Conservation (phyloP, 2,329 filamentous ascomycete species). For the Botrytis medusae region DNA sequence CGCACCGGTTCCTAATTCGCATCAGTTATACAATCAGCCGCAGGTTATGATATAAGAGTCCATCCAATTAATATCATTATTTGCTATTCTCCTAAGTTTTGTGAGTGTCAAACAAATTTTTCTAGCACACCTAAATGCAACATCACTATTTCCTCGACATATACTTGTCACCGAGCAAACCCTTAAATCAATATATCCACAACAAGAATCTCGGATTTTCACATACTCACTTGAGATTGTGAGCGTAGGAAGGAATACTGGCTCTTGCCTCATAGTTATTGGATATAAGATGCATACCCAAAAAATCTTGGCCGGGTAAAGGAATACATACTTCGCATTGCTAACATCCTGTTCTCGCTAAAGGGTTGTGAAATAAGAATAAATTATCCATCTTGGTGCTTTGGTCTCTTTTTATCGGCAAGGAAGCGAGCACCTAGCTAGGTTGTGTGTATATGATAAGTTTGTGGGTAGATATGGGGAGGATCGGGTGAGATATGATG, state of each 20-base stretch:
- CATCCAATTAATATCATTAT: background rate
- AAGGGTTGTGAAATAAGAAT: background rate
- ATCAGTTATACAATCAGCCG: background rate
- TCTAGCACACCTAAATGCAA: background rate
- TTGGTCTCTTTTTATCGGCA: background rate
- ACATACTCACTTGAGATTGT: background rate
- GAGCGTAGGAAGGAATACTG: too few relatives aligned
- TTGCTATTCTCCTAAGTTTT: background rate
- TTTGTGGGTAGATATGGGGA: background rate
- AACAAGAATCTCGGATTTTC: background rate
- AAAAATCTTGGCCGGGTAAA: background rate
- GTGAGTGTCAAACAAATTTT: background rate
- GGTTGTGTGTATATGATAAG: background rate
- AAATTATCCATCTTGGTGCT: rapidly evolving
- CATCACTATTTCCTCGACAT: background rate
- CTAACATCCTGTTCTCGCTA: background rate
- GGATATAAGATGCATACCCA: background rate
- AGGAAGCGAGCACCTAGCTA: background rate
- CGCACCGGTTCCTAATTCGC: too few relatives aligned
- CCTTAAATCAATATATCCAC: background rate
- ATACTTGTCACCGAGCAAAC: background rate
- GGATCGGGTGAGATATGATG: background rate
- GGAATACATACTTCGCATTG: background rate
- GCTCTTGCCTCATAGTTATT: background rate
- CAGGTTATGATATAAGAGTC: background rate